Evolutionary conservation across 495 filamentous ascomycete species (phyloP), one percentile per base, ranked within the genome.

Genomic region (Penicillium cosmopolitanum): DNA sequence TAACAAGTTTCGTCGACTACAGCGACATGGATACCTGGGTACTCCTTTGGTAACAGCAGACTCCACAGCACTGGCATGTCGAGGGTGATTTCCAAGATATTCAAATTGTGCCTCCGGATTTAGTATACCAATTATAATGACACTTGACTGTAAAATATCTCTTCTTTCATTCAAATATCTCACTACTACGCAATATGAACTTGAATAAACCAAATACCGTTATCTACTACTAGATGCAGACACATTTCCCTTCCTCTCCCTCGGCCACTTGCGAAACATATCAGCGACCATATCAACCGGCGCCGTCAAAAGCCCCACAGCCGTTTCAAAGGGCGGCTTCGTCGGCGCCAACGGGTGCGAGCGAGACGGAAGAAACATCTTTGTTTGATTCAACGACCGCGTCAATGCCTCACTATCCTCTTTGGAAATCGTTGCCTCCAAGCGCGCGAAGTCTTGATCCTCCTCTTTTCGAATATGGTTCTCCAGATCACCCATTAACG

Each of bases 391-490:
- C 59, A 88, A 85, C 47, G 69, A 78, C 25, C 70, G 74, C 3
- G 82, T 79, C 51, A 88, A 57, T 13, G 54, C 50, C 47, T 72
- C 70, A 19, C 78, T 81, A n/a, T 71, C 69, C 3, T 67, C 72
- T 2, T 60, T 56, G 2, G 60, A 65, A 6, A 88, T 58, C 0
- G 60, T 64, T 18, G 75, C 64, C 65, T 89, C 86, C 5, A 88
- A 68, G 15, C 64, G 66, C 0, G 81, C 78, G 1, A 89, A 56
- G 52, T 89, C 85, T 12, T 79, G 65, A 3, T 72, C 62, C 56
- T 87, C 84, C 63, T 89, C 85, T 33, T 86, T 77, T 44, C 75
- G 60, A 58, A 88, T 84, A 72, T 89, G 87, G 16, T 69, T 38
- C 13, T 60, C 56, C 4, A 89, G 74, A n/a, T 74, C 67, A 0